Conservation (phyloP, 2,329 filamentous ascomycete species). For the Rosellinia necatrix region DNA sequence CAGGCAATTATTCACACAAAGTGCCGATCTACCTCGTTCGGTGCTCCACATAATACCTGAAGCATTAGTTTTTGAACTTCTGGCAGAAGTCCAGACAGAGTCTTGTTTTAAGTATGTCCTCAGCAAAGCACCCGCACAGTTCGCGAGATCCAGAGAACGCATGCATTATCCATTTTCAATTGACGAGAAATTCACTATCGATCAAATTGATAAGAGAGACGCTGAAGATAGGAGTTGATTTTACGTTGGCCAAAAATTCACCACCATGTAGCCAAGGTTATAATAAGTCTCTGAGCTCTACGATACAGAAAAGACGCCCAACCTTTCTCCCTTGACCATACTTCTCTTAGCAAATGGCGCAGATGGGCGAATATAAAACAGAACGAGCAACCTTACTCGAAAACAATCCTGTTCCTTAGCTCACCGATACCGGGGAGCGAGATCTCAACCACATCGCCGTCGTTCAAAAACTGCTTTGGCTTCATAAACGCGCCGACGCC, state of each 20-base stretch:
- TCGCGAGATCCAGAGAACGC: no score
- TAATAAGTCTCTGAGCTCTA: slow-evolving; percentile 10
- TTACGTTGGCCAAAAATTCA: background rate
- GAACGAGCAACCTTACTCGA: slow-evolving; percentile 32
- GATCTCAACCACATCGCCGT: slow-evolving; percentile 42
- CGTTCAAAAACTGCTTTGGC: slow-evolving; percentile 39
- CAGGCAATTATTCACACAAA: no score
- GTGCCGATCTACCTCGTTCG: no score
- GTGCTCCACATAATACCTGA: no score
- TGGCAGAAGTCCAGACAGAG: no score
- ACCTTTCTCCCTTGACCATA: background rate
- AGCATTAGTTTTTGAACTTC: no score
- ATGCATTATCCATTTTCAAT: no score
- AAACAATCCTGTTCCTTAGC: slow-evolving; percentile 39
- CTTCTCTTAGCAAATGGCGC: background rate
- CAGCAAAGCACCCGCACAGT: no score
- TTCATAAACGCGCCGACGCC: slow-evolving; percentile 44
- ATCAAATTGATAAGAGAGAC: background rate
- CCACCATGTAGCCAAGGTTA: slow-evolving; percentile 1
- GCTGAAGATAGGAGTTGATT: background rate
- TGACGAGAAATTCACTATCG: background rate
- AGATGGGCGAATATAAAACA: background rate
- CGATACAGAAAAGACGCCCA: slow-evolving; percentile 4
- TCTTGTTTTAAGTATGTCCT: no score
- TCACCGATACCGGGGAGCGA: slow-evolving; percentile 38